Evolutionary conservation across 208 protist genomes (phyloP), one percentile per base, ranked within the genome.

Genomic region (Balamuthia mandrillaris): DNA sequence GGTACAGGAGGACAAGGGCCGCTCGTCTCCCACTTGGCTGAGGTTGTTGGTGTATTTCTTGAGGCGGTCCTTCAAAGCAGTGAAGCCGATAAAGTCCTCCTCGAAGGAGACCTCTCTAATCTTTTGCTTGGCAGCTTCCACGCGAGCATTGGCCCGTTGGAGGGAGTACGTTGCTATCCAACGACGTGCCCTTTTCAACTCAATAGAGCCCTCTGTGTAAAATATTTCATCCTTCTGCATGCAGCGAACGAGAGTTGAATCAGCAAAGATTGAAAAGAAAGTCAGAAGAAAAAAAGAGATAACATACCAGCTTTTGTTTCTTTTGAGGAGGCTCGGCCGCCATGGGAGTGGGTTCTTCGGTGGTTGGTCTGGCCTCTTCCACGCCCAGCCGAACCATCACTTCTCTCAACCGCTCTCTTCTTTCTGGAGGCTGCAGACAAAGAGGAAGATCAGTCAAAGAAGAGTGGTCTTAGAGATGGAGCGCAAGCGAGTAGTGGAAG

Each of bases 1-100:
- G 10, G 70, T 37, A 27, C 31, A 33, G 33, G 27, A 85, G 18
- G 88, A 84, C 12, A 94, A 7, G 6, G 90, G 91, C 42, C 90
- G 49, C 9, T 91, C 90, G 68, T 93, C 90, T 21, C 74, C 89
- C 47, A 91, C 58, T 33, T 91, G 78, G 54, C 84, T 89, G 18
- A 41, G 24, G 10, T 35, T 33, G 42, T 84, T 84, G 6, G 78
- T 56, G n/a, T 72, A 72, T 29, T 37, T 65, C 78, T 84, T 24
- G 6, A 4, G 12, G 5, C 24, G 33, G 70, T 37, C 14, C 3
- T 29, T 7, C 12, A 41, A 24, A 24, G 35, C 37, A 31, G 3
- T 39, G 1, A 27, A 60, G 52, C 4, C 52, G 24, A 60, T 1
- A 27, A 60, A 27, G 29, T 60, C 24, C 5, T 27, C 24, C 29